phyloP scores from a whole-genome alignment of 75 land plant genomes.

The Cupressus sempervirens region DNA sequence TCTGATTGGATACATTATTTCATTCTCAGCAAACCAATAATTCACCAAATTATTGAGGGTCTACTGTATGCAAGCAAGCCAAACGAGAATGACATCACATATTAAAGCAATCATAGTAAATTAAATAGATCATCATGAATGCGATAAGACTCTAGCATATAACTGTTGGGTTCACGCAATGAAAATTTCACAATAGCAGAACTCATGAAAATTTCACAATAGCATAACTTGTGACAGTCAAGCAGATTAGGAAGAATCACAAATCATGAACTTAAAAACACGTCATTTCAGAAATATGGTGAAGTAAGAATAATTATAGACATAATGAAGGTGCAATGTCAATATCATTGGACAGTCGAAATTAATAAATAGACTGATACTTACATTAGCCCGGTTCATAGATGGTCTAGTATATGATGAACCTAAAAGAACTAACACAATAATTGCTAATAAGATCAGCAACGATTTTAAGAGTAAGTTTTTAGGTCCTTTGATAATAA shows the following conservation, averaged over 20 bases:
- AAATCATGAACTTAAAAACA: neutral
- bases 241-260: neutral
- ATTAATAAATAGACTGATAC: slow-evolving; percentile 8
- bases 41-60: no score
- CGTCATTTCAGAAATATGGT: neutral
- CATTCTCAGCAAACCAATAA: no score
- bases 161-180: neutral
- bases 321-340: neutral
- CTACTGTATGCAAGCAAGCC: slow-evolving; percentile 24
- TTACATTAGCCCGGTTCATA: slow-evolving; percentile 95
- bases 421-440: slow-evolving; percentile 51
- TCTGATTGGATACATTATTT: no score
- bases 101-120: neutral
- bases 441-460: slow-evolving; percentile 54
- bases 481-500: slow-evolving; percentile 54
- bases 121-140: neutral
- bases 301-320: neutral
- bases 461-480: slow-evolving; percentile 35
- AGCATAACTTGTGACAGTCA: neutral
- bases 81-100: neutral
- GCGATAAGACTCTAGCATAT: neutral
- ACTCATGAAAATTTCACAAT: no score
- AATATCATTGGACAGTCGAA: neutral
- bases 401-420: slow-evolving; percentile 78
- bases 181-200: no score